Percentiles rank a stretch among this genome's conserved stretches.
phyloP scores from a whole-genome alignment of 345 rosid genomes.

The Lepidium didymum region DNA sequence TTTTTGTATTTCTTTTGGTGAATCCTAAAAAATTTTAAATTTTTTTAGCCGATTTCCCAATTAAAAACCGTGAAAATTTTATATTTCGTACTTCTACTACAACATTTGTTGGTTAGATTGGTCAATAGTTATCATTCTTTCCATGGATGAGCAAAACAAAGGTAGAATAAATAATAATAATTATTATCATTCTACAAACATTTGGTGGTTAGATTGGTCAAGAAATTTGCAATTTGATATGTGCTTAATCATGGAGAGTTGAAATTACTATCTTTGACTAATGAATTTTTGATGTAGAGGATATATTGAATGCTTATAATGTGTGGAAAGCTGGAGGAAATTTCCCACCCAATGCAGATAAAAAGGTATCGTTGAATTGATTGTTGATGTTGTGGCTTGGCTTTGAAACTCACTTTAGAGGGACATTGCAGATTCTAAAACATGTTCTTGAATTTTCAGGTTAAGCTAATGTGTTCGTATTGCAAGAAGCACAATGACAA shows the following conservation, averaged over 20 bases:
- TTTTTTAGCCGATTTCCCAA: too few species aligned
- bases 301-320: slow-evolving; percentile 64
- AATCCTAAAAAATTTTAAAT: too few species aligned
- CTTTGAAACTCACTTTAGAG: background rate
- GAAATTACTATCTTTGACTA: background rate
- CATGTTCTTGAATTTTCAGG: slow-evolving; percentile 38
- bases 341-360: slow-evolving; percentile 63
- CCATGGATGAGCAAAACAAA: slow-evolving; percentile 83
- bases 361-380: slow-evolving; percentile 40
- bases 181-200: background rate
- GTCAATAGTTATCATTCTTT: slow-evolving; percentile 87
- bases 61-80: too few species aligned
- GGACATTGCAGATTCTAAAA: background rate
- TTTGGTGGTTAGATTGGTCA: background rate
- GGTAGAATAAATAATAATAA: slow-evolving; percentile 17
- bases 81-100: too few species aligned
- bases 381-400: background rate
- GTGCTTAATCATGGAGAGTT: background rate
- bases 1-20: too few species aligned
- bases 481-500: slow-evolving; percentile 80
- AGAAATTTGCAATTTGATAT: background rate
- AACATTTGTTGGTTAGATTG: too few species aligned
- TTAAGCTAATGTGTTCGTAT: slow-evolving; percentile 81
- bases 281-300: slow-evolving; percentile 36
- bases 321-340: slow-evolving; percentile 63